These are phyloP conservation scores for Pichia heedii DNA, from an alignment of 805 yeast genomes.

Conservation along the genomic window DNA sequence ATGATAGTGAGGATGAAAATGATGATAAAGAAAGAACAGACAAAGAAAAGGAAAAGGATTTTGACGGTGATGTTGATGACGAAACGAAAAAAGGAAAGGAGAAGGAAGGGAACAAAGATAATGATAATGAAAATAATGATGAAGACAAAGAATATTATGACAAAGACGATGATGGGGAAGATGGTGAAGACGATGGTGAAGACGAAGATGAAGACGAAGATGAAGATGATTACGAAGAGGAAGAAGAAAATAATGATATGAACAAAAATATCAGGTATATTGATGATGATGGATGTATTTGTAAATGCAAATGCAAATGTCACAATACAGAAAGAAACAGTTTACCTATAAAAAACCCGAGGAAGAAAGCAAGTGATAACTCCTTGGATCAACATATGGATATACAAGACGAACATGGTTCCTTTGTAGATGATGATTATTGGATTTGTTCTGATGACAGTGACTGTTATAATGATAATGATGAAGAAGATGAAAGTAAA, in stretches of 20 bases:
- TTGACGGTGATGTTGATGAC: not conserved
- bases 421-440: not conserved
- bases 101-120: not conserved
- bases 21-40: not conserved
- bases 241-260: not conserved
- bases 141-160: not conserved
- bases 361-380: too few species aligned
- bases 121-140: not conserved
- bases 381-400: too few species aligned
- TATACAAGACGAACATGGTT: too few species aligned
- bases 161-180: not conserved
- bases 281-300: not conserved
- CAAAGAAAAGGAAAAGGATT: not conserved
- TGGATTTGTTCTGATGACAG: not conserved
- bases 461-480: not conserved
- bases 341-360: too few species aligned
- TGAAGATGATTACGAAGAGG: slow-evolving; percentile 1
- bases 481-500: slow-evolving; percentile 1
- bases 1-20: not conserved
- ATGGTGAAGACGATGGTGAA: not conserved
- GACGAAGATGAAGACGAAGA: not conserved
- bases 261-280: too few species aligned
- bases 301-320: not conserved
- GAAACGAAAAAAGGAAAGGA: not conserved
- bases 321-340: not conserved